Evolutionary conservation across 2,329 filamentous ascomycete species (phyloP), one percentile per base, ranked within the genome.

Genomic region (Aspergillus tubingensis): DNA sequence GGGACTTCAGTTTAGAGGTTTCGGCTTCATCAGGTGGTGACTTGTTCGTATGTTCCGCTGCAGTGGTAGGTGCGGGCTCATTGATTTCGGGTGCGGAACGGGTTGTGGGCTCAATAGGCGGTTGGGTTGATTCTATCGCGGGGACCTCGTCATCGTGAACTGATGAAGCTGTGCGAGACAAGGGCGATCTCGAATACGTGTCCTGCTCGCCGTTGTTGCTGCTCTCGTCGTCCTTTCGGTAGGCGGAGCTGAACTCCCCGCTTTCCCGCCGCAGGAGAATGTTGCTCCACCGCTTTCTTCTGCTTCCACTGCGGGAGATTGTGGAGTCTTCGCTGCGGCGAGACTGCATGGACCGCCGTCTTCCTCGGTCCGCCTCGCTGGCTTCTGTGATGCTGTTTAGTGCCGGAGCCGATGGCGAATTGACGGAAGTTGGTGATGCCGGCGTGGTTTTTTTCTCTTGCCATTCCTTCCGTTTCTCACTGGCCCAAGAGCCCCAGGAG

Each of bases 401-500:
- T 15, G 68, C 66, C 8, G 69, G 62, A 7, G 68, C 66, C 2
- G 68, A 66, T 6, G 67, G 65, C 8, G 68, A 69, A 3, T 62
- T 62, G 8, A 62, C 44, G 2, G 70, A 60, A 5, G 70, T 67
- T 21, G 73, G 66, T 1, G 72, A 68, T 0, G 70, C 63, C 2
- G 73, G 67, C 17, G 67, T 59, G 13, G 62, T 63, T 54, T 73
- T 76, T 59, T 75, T 76, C 23, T 79, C 75, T 62, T 78, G 76
- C 80, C 78, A 82, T 62, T 77, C 79, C 62, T 75, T 80, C 30
- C 75, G 75, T 67, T 77, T 77, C 58, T 82, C 80, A 62, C 69
- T 77, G 4, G 86, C 86, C 86, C 86, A 88, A 1, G 80, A 75
- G 4, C 86, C 82, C 86, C 86, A 88, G 0, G 84, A 86, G 58